phyloP scores from a whole-genome alignment of 2,329 filamentous ascomycete genomes.

The Epichloe scottii region DNA sequence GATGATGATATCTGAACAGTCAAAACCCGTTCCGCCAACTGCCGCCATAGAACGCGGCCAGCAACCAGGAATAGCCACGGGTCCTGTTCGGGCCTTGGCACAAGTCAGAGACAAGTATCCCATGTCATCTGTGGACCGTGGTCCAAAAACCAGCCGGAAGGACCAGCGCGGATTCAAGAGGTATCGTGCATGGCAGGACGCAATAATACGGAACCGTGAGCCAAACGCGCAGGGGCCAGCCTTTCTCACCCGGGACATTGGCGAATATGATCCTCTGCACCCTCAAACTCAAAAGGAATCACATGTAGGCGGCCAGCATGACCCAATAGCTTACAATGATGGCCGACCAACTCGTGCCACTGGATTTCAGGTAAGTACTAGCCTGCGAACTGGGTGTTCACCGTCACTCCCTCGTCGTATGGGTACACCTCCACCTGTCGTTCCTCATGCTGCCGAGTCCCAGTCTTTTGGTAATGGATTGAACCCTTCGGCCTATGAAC shows the following conservation, averaged over 20 bases:
- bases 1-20: conserved; percentile 9
- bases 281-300: conserved; percentile 1
- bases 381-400: conserved; percentile 1
- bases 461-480: conserved; percentile 13
- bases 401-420: conserved; percentile 2
- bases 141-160: conserved; percentile 17
- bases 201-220: conserved; percentile 20
- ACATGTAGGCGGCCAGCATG: conserved; percentile 3
- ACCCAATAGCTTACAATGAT: conserved; percentile 1
- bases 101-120: conserved; percentile 9
- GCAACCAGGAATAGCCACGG: conserved; percentile 3
- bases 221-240: conserved; percentile 8
- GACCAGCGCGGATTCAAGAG: conserved; percentile 33
- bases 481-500: conserved; percentile 13
- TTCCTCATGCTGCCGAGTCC: background rate
- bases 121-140: conserved; percentile 11
- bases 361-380: conserved; percentile 4
- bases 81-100: background rate
- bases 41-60: background rate
- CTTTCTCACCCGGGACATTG: conserved; percentile 7
- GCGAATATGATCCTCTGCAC: conserved; percentile 3
- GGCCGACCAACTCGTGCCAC: background rate
- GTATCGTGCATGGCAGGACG: conserved; percentile 32
- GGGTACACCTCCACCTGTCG: background rate
- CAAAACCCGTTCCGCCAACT: background rate